Conservation (phyloP, 495 filamentous ascomycete genomes). For the Ramalina peruviana region DNA sequence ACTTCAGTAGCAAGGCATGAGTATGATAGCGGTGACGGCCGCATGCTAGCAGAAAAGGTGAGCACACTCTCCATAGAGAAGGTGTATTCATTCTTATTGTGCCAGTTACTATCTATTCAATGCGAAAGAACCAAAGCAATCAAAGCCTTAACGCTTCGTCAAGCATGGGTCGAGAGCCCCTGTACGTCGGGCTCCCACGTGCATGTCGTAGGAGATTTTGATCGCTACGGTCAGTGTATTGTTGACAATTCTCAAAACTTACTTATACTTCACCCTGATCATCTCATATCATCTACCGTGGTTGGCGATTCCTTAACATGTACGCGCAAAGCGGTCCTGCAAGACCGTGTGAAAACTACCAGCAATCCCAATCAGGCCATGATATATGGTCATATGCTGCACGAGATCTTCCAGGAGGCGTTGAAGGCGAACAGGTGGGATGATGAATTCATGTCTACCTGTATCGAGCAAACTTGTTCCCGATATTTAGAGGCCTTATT, state of each 20-base stretch:
- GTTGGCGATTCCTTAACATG: conserved; percentile 89
- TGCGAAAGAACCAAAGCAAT: conserved; percentile 51
- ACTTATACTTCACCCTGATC: conserved; percentile 88
- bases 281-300: conserved; percentile 84
- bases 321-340: conserved; percentile 74
- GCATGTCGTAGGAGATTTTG: conserved; percentile 73
- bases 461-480: conserved; percentile 49
- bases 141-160: conserved; percentile 63
- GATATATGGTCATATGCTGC: conserved; percentile 81
- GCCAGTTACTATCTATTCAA: conserved; percentile 60
- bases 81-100: conserved; percentile 16
- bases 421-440: conserved; percentile 77
- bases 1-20: conserved; percentile 52
- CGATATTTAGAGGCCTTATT: conserved; percentile 78
- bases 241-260: conserved; percentile 70
- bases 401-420: conserved; percentile 88
- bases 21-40: conserved; percentile 48
- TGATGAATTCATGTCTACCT: conserved; percentile 40
- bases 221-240: conserved; percentile 47
- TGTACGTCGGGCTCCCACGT: conserved; percentile 61
- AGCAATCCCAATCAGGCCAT: conserved; percentile 60
- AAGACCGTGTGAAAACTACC: conserved; percentile 83
- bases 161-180: conserved; percentile 70
- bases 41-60: conserved; percentile 12
- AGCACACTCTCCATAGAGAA: not conserved